Evolutionary conservation across 192 early-diverging fungal species (phyloP), one percentile per base, ranked within the genome.

Genomic region (Diversispora eburnea): DNA sequence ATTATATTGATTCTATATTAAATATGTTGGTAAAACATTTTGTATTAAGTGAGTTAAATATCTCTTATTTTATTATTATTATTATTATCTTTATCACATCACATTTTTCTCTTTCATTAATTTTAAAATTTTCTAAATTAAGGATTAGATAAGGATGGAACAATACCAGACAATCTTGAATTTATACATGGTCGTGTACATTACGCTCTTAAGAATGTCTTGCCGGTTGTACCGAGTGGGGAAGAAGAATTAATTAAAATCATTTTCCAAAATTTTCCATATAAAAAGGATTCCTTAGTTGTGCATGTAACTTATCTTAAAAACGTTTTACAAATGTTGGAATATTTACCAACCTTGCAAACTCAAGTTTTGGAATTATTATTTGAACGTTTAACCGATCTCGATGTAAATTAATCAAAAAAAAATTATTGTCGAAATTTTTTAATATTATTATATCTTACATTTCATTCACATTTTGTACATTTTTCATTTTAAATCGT

Each of bases 321-420:
- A 64, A 96, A 94, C 74, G 75, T 93, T 33, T 77, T 98, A 41
- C 76, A 84, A 45, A 80, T 95, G 9, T 64, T 92, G 0, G 88
- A 91, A 8, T 99, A 99, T 76, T 89, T 90, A 5, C 87, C 87
- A 0, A 85, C 87, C 0, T 77, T 98, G 25, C 80, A 90, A 42
- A 80, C 84, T 56, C 87, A 92, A 64, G 77, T 97, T 20, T 81
- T 96, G 25, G 78, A 82, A 20, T 79, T 97, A 19, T 82, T 92
- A 3, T 79, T 99, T 25, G 94, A 97, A 52, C 83, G 88, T n/a
- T 83, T 94, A 6, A 86, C 96, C 7, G 90, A 95, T 67, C 89
- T 99, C 54, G 97, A 99, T 77, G 96, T 92, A 85, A 77, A 84
- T 69, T 43, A 17, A 8, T 48, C 51, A 20, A 2, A 19, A 33